phyloP scores from a whole-genome alignment of 306 rosid species.

The Albizia julibrissin region DNA sequence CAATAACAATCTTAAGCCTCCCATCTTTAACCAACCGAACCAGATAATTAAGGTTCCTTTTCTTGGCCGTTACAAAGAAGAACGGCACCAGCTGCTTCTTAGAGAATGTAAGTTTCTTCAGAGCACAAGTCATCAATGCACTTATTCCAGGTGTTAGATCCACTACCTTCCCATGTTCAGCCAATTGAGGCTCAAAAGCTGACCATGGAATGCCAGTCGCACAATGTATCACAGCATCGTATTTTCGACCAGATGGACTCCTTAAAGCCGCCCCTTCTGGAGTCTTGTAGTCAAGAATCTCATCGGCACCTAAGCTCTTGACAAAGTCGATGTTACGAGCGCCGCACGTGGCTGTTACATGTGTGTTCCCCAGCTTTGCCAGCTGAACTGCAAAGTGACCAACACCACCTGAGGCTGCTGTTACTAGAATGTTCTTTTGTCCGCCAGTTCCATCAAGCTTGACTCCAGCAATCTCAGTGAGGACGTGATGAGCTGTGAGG shows the following conservation, averaged over 20 bases:
- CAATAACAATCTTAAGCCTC: slow-evolving; percentile 68
- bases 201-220: slow-evolving; percentile 63
- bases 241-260: slow-evolving; percentile 74
- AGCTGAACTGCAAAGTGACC: slow-evolving; percentile 79
- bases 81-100: slow-evolving; percentile 63
- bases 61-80: not conserved
- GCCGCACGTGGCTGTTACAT: slow-evolving; percentile 83
- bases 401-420: slow-evolving; percentile 90
- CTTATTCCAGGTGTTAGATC: slow-evolving; percentile 49
- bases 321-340: slow-evolving; percentile 68
- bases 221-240: slow-evolving; percentile 70
- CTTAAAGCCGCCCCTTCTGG: slow-evolving; percentile 67
- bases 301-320: slow-evolving; percentile 78
- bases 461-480: slow-evolving; percentile 54
- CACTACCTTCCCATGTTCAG: slow-evolving; percentile 61
- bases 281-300: slow-evolving; percentile 76
- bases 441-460: slow-evolving; percentile 58
- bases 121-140: slow-evolving; percentile 45
- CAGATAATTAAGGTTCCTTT: slow-evolving; percentile 50
- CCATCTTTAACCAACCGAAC: slow-evolving; percentile 68
- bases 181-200: slow-evolving; percentile 67
- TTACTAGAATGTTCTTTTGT: slow-evolving; percentile 57
- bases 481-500: slow-evolving; percentile 65
- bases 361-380: slow-evolving; percentile 83
- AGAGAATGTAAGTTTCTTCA: slow-evolving; percentile 65